These are phyloP conservation scores for Corynespora cassiicola DNA, from an alignment of 2,329 filamentous ascomycete species.

Conservation along the genomic window DNA sequence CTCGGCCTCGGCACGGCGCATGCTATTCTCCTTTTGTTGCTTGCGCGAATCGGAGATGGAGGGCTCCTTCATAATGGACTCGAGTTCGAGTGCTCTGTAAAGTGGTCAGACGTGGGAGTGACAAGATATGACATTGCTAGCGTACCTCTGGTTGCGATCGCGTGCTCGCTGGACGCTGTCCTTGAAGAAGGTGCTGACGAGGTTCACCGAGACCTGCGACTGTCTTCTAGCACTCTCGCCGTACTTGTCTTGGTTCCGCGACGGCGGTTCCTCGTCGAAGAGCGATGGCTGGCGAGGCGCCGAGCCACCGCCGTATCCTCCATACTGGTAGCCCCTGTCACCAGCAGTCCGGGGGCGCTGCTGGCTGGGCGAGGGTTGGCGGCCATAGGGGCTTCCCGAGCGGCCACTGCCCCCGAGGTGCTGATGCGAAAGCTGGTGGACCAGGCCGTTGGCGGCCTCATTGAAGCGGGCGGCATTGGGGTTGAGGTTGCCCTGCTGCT, in stretches of 20 bases:
- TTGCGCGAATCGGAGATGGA: conserved; percentile 77
- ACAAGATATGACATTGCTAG: conserved; percentile 7
- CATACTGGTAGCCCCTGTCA: conserved; percentile 66
- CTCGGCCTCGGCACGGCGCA: conserved; percentile 86
- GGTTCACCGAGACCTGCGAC: conserved; percentile 68
- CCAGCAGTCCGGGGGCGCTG: conserved; percentile 87
- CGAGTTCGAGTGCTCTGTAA: conserved; percentile 85
- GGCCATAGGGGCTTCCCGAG: conserved; percentile 70
- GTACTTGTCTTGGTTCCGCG: conserved; percentile 82
- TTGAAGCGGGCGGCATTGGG: conserved; percentile 66
- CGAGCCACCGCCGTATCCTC: conserved; percentile 71
- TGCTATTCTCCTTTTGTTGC: conserved; percentile 82
- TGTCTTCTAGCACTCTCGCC: conserved; percentile 84
- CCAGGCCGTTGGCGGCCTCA: conserved; percentile 88
- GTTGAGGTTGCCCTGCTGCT: conserved; percentile 55
- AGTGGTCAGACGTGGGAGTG: conserved; percentile 29
- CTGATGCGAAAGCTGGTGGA: conserved; percentile 96
- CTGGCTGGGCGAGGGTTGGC: conserved; percentile 69
- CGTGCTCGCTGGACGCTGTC: conserved; percentile 96
- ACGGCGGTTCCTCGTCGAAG: conserved; percentile 73
- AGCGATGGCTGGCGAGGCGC: conserved; percentile 65
- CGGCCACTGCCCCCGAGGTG: conserved; percentile 79
- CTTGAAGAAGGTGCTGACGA: conserved; percentile 87
- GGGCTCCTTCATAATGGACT: conserved; percentile 81
- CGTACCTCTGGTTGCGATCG: conserved; percentile 91